Evolutionary conservation across 352 stramenopile genomes (phyloP).

Genomic region (Globisporangium abappressorium): DNA sequence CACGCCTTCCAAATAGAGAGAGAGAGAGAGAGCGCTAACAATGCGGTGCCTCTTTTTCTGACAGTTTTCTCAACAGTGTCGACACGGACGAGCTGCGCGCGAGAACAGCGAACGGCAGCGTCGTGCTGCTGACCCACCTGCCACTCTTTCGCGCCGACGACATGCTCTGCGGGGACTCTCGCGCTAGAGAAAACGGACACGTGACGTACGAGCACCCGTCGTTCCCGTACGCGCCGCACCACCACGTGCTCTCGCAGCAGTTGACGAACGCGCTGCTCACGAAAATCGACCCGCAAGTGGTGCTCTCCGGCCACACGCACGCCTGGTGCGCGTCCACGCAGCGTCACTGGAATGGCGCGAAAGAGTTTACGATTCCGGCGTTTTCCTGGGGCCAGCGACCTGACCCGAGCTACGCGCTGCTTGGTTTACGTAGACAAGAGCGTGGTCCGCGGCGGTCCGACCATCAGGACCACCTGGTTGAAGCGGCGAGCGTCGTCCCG

Average conservation of each 20-base stretch:
- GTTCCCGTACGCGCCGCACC: constrained; percentile 57
- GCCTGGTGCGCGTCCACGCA: constrained; percentile 51
- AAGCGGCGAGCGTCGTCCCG: constrained; percentile 16
- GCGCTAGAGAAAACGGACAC: constrained; percentile 50
- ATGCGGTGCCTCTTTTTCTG: not conserved
- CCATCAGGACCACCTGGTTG: not conserved
- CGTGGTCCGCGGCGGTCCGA: not conserved
- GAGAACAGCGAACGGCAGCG: constrained; percentile 22
- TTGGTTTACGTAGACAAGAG: constrained; percentile 26
- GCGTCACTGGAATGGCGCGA: constrained; percentile 23
- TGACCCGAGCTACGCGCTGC: constrained; percentile 67
- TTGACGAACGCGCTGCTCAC: constrained; percentile 51
- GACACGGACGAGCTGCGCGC: constrained; percentile 26
- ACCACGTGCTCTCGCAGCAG: constrained; percentile 64
- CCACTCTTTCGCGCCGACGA: constrained; percentile 60
- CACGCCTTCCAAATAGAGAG: not conserved
- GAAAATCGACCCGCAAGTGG: constrained; percentile 42
- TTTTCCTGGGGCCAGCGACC: constrained; percentile 81
- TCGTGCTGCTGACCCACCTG: constrained; percentile 62
- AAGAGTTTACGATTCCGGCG: constrained; percentile 68
- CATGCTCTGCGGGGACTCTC: constrained; percentile 46
- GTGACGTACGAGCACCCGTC: constrained; percentile 76
- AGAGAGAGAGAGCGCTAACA: not conserved
- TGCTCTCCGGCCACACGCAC: constrained; percentile 78
- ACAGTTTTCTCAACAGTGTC: constrained; percentile 47